Evolutionary conservation across 164 flowering plant species (phyloP).

Genomic region (Cinnamomum chago): DNA sequence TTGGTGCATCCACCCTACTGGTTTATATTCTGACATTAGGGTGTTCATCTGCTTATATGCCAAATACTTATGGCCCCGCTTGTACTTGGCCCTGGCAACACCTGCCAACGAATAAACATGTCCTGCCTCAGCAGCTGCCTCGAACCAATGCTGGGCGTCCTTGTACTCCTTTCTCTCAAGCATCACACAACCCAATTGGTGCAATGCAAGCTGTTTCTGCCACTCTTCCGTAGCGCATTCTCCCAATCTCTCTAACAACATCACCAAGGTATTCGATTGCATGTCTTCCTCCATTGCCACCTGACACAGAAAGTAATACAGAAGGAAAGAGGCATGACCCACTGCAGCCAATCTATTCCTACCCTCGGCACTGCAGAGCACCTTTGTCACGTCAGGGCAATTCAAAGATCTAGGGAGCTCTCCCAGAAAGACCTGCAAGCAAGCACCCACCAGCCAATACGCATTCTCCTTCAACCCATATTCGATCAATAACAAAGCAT

Average conservation of each 20-base stretch:
- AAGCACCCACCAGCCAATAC: constrained; percentile 59
- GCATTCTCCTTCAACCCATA: constrained; percentile 77
- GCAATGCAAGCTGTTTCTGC: constrained; percentile 68
- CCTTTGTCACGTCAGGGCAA: constrained; percentile 34
- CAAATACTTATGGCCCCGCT: constrained; percentile 60
- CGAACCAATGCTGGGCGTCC: constrained; percentile 58
- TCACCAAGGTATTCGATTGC: constrained; percentile 45
- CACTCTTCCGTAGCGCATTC: constrained; percentile 58
- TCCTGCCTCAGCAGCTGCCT: constrained; percentile 58
- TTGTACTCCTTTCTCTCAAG: constrained; percentile 65
- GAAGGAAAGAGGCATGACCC: constrained; percentile 61
- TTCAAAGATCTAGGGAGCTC: constrained; percentile 59
- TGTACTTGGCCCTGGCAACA: constrained; percentile 59
- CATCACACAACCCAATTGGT: constrained; percentile 72
- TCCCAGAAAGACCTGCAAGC: constrained; percentile 69
- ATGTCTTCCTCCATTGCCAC: constrained; percentile 70
- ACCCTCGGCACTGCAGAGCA: constrained; percentile 52
- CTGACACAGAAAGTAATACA: constrained; percentile 71
- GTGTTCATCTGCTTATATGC: constrained; percentile 57
- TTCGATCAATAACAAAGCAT: constrained; percentile 56
- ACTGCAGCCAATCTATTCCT: constrained; percentile 41
- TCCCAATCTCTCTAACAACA: constrained; percentile 57
- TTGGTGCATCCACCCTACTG: constrained; percentile 86
- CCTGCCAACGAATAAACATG: constrained; percentile 78
- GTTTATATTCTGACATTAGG: constrained; percentile 43